Evolutionary conservation across 2,329 filamentous ascomycete genomes (phyloP).

Genomic region (Alternaria rosae): DNA sequence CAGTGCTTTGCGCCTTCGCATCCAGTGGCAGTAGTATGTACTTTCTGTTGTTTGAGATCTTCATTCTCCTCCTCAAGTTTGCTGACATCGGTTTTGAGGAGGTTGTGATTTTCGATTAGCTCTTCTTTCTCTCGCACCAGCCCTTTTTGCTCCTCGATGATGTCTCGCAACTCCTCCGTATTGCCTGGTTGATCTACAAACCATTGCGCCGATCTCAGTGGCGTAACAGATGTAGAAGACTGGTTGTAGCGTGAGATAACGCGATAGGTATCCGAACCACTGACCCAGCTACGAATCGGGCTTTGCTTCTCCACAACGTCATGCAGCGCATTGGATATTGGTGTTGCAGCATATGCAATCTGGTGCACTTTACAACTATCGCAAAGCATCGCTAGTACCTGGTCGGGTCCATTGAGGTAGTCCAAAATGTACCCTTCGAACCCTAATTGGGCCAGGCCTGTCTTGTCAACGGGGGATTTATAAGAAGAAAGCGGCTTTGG

Average conservation of each 20-base stretch:
- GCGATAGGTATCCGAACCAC: slow-evolving; percentile 62
- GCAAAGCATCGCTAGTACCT: slow-evolving; percentile 89
- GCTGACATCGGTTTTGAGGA: slow-evolving; percentile 40
- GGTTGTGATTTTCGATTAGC: slow-evolving; percentile 42
- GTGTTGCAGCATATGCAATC: slow-evolving; percentile 69
- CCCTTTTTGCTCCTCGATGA: slow-evolving; percentile 62
- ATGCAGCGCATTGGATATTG: slow-evolving; percentile 73
- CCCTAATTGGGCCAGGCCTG: slow-evolving; percentile 66
- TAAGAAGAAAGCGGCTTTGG: slow-evolving; percentile 63
- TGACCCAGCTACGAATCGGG: slow-evolving; percentile 73
- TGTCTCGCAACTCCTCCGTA: slow-evolving; percentile 65
- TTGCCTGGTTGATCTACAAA: slow-evolving; percentile 85
- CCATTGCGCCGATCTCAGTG: slow-evolving; percentile 66
- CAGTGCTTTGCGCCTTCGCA: not conserved
- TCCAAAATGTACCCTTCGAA: slow-evolving; percentile 84
- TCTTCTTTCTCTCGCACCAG: slow-evolving; percentile 48
- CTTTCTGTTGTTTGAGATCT: slow-evolving; percentile 15
- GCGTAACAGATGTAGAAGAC: slow-evolving; percentile 71
- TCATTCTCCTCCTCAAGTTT: slow-evolving; percentile 30
- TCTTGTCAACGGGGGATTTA: slow-evolving; percentile 60
- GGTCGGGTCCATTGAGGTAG: slow-evolving; percentile 78
- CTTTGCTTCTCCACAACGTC: slow-evolving; percentile 64
- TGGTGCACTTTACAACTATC: slow-evolving; percentile 72
- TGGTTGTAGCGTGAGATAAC: slow-evolving; percentile 80
- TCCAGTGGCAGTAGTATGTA: not conserved